Evolutionary conservation across 768 basidiomycete genomes (phyloP).

Genomic region (Leccinum fibrillosum): DNA sequence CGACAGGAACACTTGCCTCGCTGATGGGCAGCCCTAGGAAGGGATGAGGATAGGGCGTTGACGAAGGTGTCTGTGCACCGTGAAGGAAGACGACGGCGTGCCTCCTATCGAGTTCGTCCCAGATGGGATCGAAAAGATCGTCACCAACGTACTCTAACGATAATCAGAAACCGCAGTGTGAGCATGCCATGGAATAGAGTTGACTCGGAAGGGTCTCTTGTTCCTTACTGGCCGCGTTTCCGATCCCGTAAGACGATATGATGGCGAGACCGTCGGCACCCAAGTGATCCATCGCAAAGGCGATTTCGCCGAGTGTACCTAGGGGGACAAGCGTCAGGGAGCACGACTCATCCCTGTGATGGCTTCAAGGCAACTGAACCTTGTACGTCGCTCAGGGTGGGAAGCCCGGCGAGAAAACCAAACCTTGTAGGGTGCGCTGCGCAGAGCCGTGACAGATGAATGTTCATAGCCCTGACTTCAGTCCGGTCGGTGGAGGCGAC

Average conservation of each 20-base stretch:
- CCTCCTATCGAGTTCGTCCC: slow-evolving; percentile 65
- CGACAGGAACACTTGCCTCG: slow-evolving; percentile 43
- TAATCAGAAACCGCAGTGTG: background rate
- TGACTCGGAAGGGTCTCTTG: background rate
- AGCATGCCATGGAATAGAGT: background rate
- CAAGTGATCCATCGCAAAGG: slow-evolving; percentile 58
- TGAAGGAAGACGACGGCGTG: slow-evolving; percentile 67
- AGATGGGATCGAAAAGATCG: slow-evolving; percentile 59
- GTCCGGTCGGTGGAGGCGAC: slow-evolving; percentile 42
- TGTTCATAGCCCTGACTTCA: slow-evolving; percentile 46
- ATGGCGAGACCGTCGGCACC: slow-evolving; percentile 63
- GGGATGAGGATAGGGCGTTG: slow-evolving; percentile 60
- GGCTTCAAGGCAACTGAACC: slow-evolving; percentile 34
- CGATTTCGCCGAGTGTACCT: slow-evolving; percentile 62
- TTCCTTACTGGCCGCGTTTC: slow-evolving; percentile 48
- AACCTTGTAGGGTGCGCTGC: slow-evolving; percentile 51
- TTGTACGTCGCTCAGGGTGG: slow-evolving; percentile 58
- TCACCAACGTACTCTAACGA: slow-evolving; percentile 62
- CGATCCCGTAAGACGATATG: slow-evolving; percentile 64
- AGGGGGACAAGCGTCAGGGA: slow-evolving; percentile 8
- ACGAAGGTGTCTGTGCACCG: slow-evolving; percentile 63
- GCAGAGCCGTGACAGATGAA: slow-evolving; percentile 46
- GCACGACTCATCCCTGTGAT: background rate
- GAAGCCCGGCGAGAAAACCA: slow-evolving; percentile 67
- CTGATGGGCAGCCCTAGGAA: slow-evolving; percentile 65